Base-by-base conservation (phyloP, 805 yeast species). In the Kuraishia ogatae region DNA sequence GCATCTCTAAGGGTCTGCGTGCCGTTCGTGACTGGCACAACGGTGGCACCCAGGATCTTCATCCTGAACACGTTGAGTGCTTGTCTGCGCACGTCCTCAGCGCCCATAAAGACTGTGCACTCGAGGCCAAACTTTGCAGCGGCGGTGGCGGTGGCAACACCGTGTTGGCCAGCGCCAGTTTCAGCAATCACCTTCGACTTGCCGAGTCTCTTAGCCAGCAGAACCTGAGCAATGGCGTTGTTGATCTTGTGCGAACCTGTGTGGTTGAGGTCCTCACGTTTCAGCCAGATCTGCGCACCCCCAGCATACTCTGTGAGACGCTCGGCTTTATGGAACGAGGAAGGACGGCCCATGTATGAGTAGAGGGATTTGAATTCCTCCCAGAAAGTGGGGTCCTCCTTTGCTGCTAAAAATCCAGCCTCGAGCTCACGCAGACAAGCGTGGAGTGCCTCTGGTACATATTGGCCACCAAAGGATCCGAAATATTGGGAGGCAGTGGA, bases 391-490 rank as follows among this genome's bases (percentile, higher is more conserved):
- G 91, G 94, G 71, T 94, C 99, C 28, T 92, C 89, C 60, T 85
- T 84, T 20, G 97, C 97, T 49, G 76, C 79, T 67, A 88, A 92
- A 68, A 92, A 96, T 2, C 90, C 97, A 54, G 69, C 75, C 74
- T 94, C 99, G 56, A 94, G 80, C 73, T 94, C 96, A 58, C 84
- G 81, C 62, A 94, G 78, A 75, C 98, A 93, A 50, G 96, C 82
- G 72, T 92, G 93, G 65, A 94, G 75, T 22, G 96, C 89, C 76
- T 94, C 99, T 47, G 99, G 99, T 48, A 94, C 99, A 67, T 90
- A 94, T 75, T 94, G 99, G 57, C 99, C 99, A 69, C 99, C 99
- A 67, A 90, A 96, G 52, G 84, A 91, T 65, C 98, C 99, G 64
- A 93, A 93, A 67, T 80, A 87, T 59, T 82, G 80, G 66, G 87